phyloP scores from a whole-genome alignment of 2,329 filamentous ascomycete species.

The Plectosphaerella cucumerina region DNA sequence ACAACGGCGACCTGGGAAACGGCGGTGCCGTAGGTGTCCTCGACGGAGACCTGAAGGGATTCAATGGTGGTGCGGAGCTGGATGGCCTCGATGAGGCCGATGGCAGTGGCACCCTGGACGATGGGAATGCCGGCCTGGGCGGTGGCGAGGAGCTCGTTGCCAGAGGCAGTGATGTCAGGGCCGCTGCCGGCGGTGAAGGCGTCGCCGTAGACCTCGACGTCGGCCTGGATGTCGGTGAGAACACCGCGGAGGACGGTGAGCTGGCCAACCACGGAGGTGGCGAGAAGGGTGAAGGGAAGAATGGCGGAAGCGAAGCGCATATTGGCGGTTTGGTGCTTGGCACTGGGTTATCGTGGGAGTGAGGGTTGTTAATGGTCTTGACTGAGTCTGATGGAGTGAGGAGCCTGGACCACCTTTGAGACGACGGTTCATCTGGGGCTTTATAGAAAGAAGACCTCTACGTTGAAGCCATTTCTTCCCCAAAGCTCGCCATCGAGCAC shows the following conservation, averaged over 20 bases:
- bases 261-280: not conserved
- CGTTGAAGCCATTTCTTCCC: not conserved
- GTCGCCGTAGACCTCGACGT: constrained; percentile 1
- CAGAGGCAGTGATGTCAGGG: not conserved
- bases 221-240: not conserved
- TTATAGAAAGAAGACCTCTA: not conserved
- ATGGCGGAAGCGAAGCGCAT: constrained; percentile 1
- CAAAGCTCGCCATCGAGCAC: not conserved
- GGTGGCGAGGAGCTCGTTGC: not conserved
- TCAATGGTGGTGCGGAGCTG: not conserved
- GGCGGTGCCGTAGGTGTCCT: not conserved
- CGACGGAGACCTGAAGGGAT: not conserved
- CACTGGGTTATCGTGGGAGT: not conserved
- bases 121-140: not conserved
- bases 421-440: not conserved
- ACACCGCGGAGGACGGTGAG: not conserved
- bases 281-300: not conserved
- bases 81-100: constrained; percentile 3
- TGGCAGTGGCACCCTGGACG: not conserved
- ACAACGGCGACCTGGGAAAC: not conserved
- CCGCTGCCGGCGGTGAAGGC: constrained; percentile 1
- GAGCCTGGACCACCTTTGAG: not conserved
- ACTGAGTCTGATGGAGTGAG: not conserved
- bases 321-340: not conserved
- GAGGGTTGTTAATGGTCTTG: not conserved